A percentile compares a stretch with the other conserved stretches of the same genome.
phyloP scores from a whole-genome alignment of 352 stramenopile species.

The Blastocystis hominis region DNA sequence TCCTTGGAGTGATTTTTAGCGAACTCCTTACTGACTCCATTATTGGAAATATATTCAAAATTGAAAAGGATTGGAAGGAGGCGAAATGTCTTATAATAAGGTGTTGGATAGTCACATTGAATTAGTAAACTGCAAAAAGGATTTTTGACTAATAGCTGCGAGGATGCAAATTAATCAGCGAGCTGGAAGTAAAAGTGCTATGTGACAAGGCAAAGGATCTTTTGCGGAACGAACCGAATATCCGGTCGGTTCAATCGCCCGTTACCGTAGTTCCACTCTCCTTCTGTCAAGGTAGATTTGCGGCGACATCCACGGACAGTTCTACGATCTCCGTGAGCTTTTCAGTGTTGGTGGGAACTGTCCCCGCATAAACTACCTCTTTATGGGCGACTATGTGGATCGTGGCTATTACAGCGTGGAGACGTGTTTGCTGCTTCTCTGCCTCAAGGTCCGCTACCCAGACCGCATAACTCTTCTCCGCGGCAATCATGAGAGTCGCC shows the following conservation, averaged over 20 bases:
- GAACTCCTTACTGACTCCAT: not conserved
- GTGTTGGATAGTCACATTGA: constrained; percentile 77
- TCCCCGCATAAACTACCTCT: constrained; percentile 97
- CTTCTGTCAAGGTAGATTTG: constrained; percentile 75
- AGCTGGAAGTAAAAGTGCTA: constrained; percentile 91
- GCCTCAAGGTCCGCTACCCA: constrained; percentile 94
- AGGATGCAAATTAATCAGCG: constrained; percentile 90
- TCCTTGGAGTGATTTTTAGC: not conserved
- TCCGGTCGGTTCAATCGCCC: constrained; percentile 92
- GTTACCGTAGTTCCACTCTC: constrained; percentile 79
- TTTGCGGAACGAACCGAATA: constrained; percentile 95
- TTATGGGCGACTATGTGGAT: constrained; percentile 99
- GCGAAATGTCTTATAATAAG: constrained; percentile 61
- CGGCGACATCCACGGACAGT: constrained; percentile 97
- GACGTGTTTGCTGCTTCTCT: constrained; percentile 91
- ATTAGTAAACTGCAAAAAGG: constrained; percentile 64
- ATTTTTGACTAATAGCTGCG: constrained; percentile 62
- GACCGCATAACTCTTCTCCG: constrained; percentile 96
- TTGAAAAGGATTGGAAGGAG: not conserved
- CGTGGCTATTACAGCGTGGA: constrained; percentile 97
- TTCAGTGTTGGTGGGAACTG: constrained; percentile 90
- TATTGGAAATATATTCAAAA: not conserved
- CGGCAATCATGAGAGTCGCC: constrained; percentile 92
- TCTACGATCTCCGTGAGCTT: constrained; percentile 94
- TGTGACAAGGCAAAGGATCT: constrained; percentile 96